These are phyloP conservation scores for Cladosporium velox DNA, from an alignment of 2,329 filamentous ascomycete genomes.

Conservation along the genomic window DNA sequence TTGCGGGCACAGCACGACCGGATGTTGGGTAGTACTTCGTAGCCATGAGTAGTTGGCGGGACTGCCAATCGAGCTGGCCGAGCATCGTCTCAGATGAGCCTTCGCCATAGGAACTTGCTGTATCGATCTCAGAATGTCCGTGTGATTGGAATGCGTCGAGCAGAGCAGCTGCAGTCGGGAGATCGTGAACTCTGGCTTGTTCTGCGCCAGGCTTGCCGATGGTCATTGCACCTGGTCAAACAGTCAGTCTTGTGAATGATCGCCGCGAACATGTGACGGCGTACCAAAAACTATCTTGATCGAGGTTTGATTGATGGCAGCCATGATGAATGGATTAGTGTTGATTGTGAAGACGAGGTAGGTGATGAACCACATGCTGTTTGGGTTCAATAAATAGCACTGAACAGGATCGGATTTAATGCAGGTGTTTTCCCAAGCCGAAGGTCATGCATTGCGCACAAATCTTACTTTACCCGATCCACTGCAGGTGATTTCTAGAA, in stretches of 20 bases:
- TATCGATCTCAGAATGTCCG: slow-evolving; percentile 36
- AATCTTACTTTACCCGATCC: background rate
- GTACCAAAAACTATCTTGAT: slow-evolving; percentile 3
- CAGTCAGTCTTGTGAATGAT: background rate
- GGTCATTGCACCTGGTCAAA: slow-evolving; percentile 66
- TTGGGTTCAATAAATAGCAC: background rate
- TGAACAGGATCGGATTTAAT: background rate
- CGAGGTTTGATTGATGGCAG: background rate
- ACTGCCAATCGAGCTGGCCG: slow-evolving; percentile 34
- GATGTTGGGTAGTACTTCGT: slow-evolving; percentile 31
- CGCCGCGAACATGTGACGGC: background rate
- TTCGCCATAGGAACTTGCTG: slow-evolving; percentile 33
- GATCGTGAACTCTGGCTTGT: slow-evolving; percentile 31
- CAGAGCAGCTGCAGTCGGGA: slow-evolving; percentile 27
- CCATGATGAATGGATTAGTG: background rate
- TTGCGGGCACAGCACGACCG: slow-evolving; percentile 22
- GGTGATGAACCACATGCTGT: background rate
- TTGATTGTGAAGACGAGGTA: background rate
- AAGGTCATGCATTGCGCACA: background rate
- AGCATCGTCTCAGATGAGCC: slow-evolving; percentile 33
- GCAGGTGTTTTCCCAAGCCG: background rate
- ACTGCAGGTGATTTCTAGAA: background rate
- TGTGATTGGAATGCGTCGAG: slow-evolving; percentile 35
- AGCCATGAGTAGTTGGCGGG: slow-evolving; percentile 32
- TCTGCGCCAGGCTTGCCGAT: slow-evolving; percentile 63